A percentile compares a stretch with the other conserved stretches of the same genome.
Conservation (phyloP, 257 asterid genomes). For the Fraxinus quadrangulata region DNA sequence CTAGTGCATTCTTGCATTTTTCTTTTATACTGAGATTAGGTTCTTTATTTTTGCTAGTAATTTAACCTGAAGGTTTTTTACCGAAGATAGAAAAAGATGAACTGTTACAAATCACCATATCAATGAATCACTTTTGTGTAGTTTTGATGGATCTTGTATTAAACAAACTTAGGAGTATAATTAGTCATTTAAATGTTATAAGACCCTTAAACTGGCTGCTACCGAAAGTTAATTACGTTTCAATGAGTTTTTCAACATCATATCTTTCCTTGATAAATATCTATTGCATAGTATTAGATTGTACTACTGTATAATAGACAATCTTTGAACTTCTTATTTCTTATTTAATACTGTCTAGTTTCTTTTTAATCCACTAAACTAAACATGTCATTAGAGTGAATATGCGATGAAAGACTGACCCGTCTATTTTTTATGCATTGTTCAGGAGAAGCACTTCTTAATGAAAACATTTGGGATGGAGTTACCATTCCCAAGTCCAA, state of each 20-base stretch:
- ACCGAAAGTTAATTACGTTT: not conserved
- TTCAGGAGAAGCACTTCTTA: constrained; percentile 96
- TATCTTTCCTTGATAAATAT: not conserved
- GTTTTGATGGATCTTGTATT: not conserved
- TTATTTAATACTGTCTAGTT: not conserved
- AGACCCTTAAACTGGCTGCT: not conserved
- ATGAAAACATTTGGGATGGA: constrained; percentile 93
- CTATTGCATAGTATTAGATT: not conserved
- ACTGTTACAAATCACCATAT: no score
- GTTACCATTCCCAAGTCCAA: constrained; percentile 47
- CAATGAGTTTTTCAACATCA: not conserved
- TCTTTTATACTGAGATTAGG: not conserved
- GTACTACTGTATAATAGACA: not conserved
- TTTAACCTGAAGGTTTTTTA: not conserved
- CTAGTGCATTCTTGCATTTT: not conserved
- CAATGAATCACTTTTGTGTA: not conserved
- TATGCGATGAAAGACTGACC: not conserved
- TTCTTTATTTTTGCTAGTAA: not conserved
- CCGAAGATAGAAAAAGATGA: no score
- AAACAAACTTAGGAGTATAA: not conserved
- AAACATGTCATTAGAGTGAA: not conserved
- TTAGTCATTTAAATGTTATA: not conserved
- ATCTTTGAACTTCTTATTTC: not conserved
- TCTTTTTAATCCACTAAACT: not conserved
- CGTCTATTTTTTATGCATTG: constrained; percentile 10